Conservation (phyloP, 2,329 filamentous ascomycete species). For the Malbranchea cinnamomea region DNA sequence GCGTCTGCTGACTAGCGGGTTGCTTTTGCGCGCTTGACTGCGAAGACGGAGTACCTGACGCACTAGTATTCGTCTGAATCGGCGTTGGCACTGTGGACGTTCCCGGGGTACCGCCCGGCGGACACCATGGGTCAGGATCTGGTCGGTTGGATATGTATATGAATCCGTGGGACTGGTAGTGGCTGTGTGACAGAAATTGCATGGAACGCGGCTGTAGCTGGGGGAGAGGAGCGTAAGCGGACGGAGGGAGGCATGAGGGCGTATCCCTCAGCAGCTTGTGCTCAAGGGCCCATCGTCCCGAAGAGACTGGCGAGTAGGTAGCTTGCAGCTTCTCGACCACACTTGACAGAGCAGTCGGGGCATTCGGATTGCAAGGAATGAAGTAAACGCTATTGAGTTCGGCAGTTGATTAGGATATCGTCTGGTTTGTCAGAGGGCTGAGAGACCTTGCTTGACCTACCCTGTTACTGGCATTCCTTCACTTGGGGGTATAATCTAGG, state of each 20-base stretch:
- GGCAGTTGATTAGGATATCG: conserved; percentile 8
- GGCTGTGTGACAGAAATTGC: conserved; percentile 28
- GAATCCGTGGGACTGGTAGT: conserved; percentile 26
- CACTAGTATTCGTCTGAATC: neutral
- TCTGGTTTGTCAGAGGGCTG: neutral
- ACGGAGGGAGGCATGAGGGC: conserved; percentile 23
- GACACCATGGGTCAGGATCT: conserved; percentile 9
- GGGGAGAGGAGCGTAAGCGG: conserved; percentile 16
- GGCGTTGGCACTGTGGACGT: neutral
- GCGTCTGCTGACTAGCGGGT: neutral
- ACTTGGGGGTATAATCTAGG: too few species aligned
- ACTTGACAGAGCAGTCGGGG: conserved; percentile 20
- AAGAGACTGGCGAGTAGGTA: conserved; percentile 20
- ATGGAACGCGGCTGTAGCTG: conserved; percentile 23
- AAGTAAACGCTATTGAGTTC: conserved; percentile 25
- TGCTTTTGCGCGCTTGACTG: neutral
- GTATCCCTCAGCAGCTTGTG: conserved; percentile 31
- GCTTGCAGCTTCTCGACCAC: conserved; percentile 26
- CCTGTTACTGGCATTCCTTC: conserved; percentile 14
- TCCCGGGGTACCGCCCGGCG: neutral
- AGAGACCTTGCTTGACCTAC: conserved; percentile 12
- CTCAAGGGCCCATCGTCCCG: conserved; percentile 27
- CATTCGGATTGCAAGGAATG: conserved; percentile 26
- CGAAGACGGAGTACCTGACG: neutral
- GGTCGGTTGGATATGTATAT: conserved; percentile 24